Evolutionary conservation across 129 eudicot genomes (phyloP).

Genomic region (Lonicera japonica): DNA sequence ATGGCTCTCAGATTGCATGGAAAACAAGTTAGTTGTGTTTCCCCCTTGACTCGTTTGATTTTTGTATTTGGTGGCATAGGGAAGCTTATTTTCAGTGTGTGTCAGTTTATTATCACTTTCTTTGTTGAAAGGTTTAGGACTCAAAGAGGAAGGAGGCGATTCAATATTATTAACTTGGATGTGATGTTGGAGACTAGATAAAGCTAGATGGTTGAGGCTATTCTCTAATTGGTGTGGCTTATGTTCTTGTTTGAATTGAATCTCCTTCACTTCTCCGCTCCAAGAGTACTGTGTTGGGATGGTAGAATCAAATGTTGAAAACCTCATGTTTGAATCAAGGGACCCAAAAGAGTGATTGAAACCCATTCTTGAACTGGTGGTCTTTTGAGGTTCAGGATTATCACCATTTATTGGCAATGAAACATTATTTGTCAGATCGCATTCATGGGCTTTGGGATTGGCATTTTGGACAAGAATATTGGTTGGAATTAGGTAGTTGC

Average conservation of each 20-base stretch:
- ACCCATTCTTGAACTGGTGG: conserved; percentile 32
- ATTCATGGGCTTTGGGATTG: conserved; percentile 28
- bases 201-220: conserved; percentile 25
- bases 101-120: conserved; percentile 25
- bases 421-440: conserved; percentile 22
- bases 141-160: conserved; percentile 13
- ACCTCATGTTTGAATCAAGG: conserved; percentile 22
- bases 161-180: conserved; percentile 19
- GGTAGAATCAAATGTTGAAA: conserved; percentile 26
- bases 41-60: conserved; percentile 8
- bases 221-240: conserved; percentile 31
- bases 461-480: conserved; percentile 26
- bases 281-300: conserved; percentile 43
- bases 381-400: conserved; percentile 30
- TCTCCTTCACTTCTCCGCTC: conserved; percentile 27
- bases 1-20: conserved; percentile 25
- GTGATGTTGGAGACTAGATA: background rate
- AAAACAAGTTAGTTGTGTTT: conserved; percentile 14
- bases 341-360: conserved; percentile 30
- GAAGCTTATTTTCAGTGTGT: conserved; percentile 12
- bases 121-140: conserved; percentile 33
- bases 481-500: conserved; percentile 21
- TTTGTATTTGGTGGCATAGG: background rate
- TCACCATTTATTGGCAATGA: conserved; percentile 40
- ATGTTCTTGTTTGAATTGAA: conserved; percentile 46